Percentiles rank a stretch among this genome's conserved stretches.
phyloP scores from a whole-genome alignment of 176 grass and related monocot genomes.

The Paspalum vaginatum region DNA sequence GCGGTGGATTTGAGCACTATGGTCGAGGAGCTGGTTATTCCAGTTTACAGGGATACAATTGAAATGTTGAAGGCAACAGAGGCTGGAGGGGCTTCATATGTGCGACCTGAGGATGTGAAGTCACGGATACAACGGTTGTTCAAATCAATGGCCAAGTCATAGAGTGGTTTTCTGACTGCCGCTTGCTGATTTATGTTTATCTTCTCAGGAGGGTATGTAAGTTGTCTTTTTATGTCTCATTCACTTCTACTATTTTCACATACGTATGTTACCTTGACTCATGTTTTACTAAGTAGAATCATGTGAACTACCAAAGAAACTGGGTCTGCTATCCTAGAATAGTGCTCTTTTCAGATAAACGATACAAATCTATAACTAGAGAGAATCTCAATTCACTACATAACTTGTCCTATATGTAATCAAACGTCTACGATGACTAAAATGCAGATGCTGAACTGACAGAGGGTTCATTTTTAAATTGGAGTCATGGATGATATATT shows the following conservation, averaged over 20 bases:
- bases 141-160: conserved; percentile 45
- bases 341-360: background rate
- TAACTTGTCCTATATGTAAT: conserved; percentile 10
- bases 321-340: background rate
- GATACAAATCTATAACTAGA: background rate
- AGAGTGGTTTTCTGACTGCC: conserved; percentile 9
- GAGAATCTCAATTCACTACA: background rate
- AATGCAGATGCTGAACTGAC: background rate
- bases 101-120: conserved; percentile 39
- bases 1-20: conserved; percentile 41
- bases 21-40: conserved; percentile 42
- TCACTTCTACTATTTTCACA: conserved; percentile 27
- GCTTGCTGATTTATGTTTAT: background rate
- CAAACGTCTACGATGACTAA: background rate
- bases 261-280: background rate
- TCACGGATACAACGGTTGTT: conserved; percentile 45
- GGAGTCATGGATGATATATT: background rate
- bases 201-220: conserved; percentile 17
- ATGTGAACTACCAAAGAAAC: background rate
- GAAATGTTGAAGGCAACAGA: conserved; percentile 20
- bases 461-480: background rate
- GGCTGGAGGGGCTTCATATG: background rate
- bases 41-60: conserved; percentile 44
- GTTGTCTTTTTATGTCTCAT: conserved; percentile 2
- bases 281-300: conserved; percentile 6